phyloP scores from a whole-genome alignment of 2,329 filamentous ascomycete species.

The Phaeomoniella chlamydospora region DNA sequence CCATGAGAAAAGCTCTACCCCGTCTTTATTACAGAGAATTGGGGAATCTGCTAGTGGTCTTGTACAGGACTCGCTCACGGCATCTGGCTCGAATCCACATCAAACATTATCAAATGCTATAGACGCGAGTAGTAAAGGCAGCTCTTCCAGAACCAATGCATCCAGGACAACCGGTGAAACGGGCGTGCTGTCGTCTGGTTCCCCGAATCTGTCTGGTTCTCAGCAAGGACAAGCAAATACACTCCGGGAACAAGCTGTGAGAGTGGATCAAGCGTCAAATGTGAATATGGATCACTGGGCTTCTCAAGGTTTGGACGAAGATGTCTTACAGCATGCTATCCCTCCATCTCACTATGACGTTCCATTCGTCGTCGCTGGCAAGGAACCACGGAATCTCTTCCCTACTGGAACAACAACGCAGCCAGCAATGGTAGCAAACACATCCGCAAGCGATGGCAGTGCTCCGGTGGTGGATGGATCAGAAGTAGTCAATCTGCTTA shows the following conservation, averaged over 20 bases:
- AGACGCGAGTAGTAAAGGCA: neutral
- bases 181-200: neutral
- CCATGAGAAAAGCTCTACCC: neutral
- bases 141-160: neutral
- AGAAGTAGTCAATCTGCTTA: conserved; percentile 25
- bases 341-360: conserved; percentile 10
- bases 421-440: conserved; percentile 2
- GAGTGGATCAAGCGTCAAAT: neutral
- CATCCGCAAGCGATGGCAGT: conserved; percentile 9
- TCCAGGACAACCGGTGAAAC: neutral
- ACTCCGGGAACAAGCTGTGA: neutral
- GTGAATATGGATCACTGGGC: neutral
- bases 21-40: neutral
- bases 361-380: no score
- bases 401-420: conserved; percentile 2
- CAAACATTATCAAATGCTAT: neutral
- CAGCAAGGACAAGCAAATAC: neutral
- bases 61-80: neutral
- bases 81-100: neutral
- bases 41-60: neutral
- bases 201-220: neutral
- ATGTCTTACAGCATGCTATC: conserved; percentile 6
- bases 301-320: neutral
- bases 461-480: conserved; percentile 19
- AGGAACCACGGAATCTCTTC: neutral